phyloP scores from a whole-genome alignment of 805 yeast species.

The Blastobotrys muscicola region DNA sequence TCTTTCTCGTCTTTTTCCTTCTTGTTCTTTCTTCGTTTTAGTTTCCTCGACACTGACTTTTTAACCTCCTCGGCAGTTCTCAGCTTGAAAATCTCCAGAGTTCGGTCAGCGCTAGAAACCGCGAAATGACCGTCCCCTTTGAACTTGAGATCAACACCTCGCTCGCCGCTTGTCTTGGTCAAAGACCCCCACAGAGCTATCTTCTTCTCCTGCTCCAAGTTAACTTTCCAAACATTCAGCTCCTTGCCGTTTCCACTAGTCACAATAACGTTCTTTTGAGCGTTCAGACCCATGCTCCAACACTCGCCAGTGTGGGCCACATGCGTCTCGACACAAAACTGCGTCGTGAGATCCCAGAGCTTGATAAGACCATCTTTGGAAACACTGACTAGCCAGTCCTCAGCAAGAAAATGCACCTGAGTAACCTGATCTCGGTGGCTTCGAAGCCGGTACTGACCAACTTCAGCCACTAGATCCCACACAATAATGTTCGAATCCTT shows the following conservation, averaged over 20 bases:
- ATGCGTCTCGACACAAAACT: constrained; percentile 90
- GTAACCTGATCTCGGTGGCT: constrained; percentile 89
- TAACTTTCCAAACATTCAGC: constrained; percentile 73
- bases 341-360: constrained; percentile 84
- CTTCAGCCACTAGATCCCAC: constrained; percentile 94
- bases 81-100: constrained; percentile 69
- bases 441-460: constrained; percentile 74
- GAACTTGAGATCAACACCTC: constrained; percentile 56
- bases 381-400: constrained; percentile 53
- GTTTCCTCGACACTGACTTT: constrained; percentile 68
- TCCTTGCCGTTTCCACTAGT: constrained; percentile 79
- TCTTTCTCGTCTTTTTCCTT: constrained; percentile 50
- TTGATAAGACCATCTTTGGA: constrained; percentile 88
- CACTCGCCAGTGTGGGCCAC: constrained; percentile 90
- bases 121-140: constrained; percentile 28
- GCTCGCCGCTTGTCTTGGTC: constrained; percentile 50
- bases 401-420: constrained; percentile 45
- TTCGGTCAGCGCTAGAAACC: constrained; percentile 71
- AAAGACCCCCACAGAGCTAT: constrained; percentile 48
- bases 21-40: constrained; percentile 50
- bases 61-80: constrained; percentile 68
- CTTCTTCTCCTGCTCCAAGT: constrained; percentile 49
- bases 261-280: constrained; percentile 35
- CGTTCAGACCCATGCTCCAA: constrained; percentile 61
- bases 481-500: constrained; percentile 73